These are phyloP conservation scores for Phaseolus lunatus DNA, from an alignment of 306 rosid species.

Conservation along the genomic window DNA sequence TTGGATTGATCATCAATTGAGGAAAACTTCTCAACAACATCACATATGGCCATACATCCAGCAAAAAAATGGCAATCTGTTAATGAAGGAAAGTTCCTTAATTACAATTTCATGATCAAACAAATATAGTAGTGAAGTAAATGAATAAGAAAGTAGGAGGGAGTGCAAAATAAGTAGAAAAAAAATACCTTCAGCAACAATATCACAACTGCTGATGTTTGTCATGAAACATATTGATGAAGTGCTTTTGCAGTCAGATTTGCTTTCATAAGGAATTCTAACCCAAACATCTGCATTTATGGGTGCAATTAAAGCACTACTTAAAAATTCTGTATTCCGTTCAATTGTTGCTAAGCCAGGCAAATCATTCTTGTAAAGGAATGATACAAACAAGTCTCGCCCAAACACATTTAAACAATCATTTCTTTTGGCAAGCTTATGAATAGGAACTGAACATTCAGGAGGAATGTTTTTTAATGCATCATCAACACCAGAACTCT, in stretches of 20 bases:
- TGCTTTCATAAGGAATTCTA: slow-evolving; percentile 66
- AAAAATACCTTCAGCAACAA: slow-evolving; percentile 69
- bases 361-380: slow-evolving; percentile 59
- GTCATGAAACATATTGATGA: slow-evolving; percentile 63
- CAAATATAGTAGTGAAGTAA: slow-evolving; percentile 10
- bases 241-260: slow-evolving; percentile 48
- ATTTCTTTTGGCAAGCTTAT: slow-evolving; percentile 68
- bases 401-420: slow-evolving; percentile 75
- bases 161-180: slow-evolving; percentile 26
- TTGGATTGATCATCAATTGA: slow-evolving; percentile 61
- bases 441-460: slow-evolving; percentile 60
- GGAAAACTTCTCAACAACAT: slow-evolving; percentile 65
- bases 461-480: slow-evolving; percentile 62
- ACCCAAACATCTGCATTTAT: slow-evolving; percentile 87
- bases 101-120: slow-evolving; percentile 38
- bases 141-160: slow-evolving; percentile 8
- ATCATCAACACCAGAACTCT: slow-evolving; percentile 53
- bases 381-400: slow-evolving; percentile 67
- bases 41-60: slow-evolving; percentile 72
- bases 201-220: slow-evolving; percentile 65
- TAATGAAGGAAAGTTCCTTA: slow-evolving; percentile 12
- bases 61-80: slow-evolving; percentile 61
- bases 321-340: slow-evolving; percentile 48
- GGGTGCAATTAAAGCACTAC: slow-evolving; percentile 61
- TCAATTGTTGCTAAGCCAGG: slow-evolving; percentile 47